Conservation (phyloP, 768 basidiomycete species). For the Rhodotorula diobovata region DNA sequence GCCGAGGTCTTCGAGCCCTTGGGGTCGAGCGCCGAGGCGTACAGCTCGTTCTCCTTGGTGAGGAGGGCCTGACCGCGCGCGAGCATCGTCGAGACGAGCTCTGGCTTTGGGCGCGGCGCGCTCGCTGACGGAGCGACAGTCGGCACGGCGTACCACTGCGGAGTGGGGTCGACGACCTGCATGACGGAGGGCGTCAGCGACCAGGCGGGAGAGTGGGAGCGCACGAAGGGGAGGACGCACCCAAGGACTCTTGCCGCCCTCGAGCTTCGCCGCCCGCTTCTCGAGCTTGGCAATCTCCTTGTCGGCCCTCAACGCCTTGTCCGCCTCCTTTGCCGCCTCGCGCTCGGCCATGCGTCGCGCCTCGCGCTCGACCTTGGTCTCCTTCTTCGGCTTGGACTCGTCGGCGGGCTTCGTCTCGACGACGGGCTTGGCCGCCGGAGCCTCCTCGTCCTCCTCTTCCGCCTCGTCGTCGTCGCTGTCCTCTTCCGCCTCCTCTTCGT, state of each 20-base stretch:
- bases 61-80: conserved; percentile 39
- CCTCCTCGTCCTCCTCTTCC: conserved; percentile 19
- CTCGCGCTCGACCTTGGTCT: conserved; percentile 30
- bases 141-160: conserved; percentile 40
- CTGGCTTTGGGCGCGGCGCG: conserved; percentile 17
- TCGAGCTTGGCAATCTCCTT: neutral
- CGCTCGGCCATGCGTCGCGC: conserved; percentile 21
- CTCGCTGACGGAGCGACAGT: conserved; percentile 22
- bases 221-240: neutral
- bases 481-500: conserved; percentile 39
- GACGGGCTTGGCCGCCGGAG: conserved; percentile 31
- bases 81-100: conserved; percentile 33
- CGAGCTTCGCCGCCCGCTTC: conserved; percentile 1
- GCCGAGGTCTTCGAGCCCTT: conserved; percentile 31
- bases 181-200: no score
- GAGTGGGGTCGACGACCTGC: conserved; percentile 42
- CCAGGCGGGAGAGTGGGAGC: neutral
- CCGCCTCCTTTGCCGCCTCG: conserved; percentile 17
- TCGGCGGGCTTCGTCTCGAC: conserved; percentile 19
- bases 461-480: conserved; percentile 37
- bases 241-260: conserved; percentile 24
- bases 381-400: conserved; percentile 24
- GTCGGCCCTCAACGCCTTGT: neutral
- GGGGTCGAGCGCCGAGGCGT: conserved; percentile 42
- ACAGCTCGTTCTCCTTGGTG: conserved; percentile 42